Evolutionary conservation across 2,329 filamentous ascomycete genomes (phyloP).

Genomic region (Graphilbum ipis-grandicollis): DNA sequence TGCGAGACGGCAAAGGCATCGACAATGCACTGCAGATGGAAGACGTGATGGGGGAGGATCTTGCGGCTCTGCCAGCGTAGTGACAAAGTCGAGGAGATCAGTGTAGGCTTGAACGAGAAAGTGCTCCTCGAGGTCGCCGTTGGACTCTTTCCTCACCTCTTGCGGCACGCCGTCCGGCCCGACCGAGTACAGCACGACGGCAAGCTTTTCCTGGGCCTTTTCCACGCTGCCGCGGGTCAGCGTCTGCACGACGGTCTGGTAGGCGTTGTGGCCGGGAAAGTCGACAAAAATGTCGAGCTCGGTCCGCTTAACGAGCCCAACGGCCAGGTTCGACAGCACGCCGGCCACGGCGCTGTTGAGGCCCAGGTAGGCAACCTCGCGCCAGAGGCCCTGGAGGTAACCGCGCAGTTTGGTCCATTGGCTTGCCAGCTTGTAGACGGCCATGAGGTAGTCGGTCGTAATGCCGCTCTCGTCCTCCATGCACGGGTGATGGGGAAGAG

Average conservation of each 20-base stretch:
- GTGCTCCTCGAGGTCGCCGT: conserved; percentile 24
- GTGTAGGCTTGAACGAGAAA: conserved; percentile 23
- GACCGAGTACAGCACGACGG: not conserved
- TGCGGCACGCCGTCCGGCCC: conserved; percentile 5
- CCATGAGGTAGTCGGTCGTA: conserved; percentile 24
- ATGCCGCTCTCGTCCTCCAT: conserved; percentile 14
- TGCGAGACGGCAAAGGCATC: conserved; percentile 26
- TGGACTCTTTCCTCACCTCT: conserved; percentile 9
- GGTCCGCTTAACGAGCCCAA: conserved; percentile 22
- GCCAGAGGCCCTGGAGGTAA: conserved; percentile 23
- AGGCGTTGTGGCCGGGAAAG: conserved; percentile 26
- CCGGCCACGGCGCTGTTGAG: conserved; percentile 29
- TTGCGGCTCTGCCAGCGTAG: conserved; percentile 21
- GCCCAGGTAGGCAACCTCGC: conserved; percentile 23
- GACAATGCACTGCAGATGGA: conserved; percentile 31
- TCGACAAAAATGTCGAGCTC: conserved; percentile 23
- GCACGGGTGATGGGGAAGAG: too few species aligned
- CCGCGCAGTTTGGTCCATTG: conserved; percentile 22
- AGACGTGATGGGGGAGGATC: conserved; percentile 30
- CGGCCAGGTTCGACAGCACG: conserved; percentile 21
- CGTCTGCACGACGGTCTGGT: conserved; percentile 19
- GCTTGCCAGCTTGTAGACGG: conserved; percentile 14
- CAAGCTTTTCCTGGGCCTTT: not conserved
- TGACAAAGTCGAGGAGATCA: conserved; percentile 25
- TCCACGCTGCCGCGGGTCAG: conserved; percentile 1